These are phyloP conservation scores for Acacia confusa DNA, from an alignment of 306 rosid genomes.

Conservation along the genomic window DNA sequence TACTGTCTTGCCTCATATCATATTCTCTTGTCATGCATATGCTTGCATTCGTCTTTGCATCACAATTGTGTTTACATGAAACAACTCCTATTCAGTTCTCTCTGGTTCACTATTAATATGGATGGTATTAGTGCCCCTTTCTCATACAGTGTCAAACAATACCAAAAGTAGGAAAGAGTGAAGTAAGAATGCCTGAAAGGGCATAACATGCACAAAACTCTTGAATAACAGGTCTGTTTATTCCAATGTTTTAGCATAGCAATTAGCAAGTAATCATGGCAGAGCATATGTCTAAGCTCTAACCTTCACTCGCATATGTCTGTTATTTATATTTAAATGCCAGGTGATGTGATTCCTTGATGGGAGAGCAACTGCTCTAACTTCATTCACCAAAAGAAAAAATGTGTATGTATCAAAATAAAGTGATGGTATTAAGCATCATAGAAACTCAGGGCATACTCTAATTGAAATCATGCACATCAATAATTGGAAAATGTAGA, in stretches of 20 bases:
- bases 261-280: neutral
- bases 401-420: neutral
- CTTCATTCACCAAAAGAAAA: neutral
- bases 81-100: conserved; percentile 20
- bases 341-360: neutral
- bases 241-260: neutral
- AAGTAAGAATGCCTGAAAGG: neutral
- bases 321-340: neutral
- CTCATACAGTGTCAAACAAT: conserved; percentile 9
- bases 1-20: conserved; percentile 19
- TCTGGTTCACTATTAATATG: neutral
- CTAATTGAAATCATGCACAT: conserved; percentile 6
- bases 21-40: neutral
- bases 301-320: neutral
- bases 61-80: conserved; percentile 12
- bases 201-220: neutral
- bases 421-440: neutral
- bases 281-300: neutral
- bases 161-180: neutral
- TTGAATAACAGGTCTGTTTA: neutral
- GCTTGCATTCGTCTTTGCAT: conserved; percentile 7
- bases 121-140: neutral
- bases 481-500: neutral
- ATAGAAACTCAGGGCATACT: neutral
- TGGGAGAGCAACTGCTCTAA: neutral